Evolutionary conservation across 1,284 basidiomycete species (phyloP).

Genomic region (Cutaneotrichosporon sp.): DNA sequence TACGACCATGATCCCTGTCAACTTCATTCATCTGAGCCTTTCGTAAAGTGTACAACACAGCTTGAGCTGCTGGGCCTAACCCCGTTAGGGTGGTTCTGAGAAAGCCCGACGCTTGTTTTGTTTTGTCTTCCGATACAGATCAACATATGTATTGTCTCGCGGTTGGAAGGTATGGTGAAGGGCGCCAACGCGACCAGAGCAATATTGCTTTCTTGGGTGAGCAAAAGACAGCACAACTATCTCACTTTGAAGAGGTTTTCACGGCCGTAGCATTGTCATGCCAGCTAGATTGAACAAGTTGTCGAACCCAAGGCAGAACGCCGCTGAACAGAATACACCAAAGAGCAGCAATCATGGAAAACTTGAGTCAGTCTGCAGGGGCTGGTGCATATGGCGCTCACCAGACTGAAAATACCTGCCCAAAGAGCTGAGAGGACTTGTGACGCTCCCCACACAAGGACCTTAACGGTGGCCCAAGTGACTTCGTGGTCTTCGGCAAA

Average conservation of each 20-base stretch:
- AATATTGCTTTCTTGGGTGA: too few relatives aligned
- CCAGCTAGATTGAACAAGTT: not conserved
- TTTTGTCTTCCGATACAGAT: not conserved
- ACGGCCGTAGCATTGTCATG: too few relatives aligned
- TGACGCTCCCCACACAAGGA: not conserved
- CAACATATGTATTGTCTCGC: not conserved
- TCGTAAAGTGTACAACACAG: too few relatives aligned
- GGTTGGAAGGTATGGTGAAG: not conserved
- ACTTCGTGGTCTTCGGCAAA: not conserved
- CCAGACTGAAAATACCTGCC: too few relatives aligned
- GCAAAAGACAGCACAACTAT: too few relatives aligned
- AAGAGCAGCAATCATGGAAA: not conserved
- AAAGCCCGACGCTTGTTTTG: not conserved
- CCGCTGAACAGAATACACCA: slow-evolving; percentile 2
- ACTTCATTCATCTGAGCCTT: too few relatives aligned
- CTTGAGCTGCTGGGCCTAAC: too few relatives aligned
- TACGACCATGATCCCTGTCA: not conserved
- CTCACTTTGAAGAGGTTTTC: too few relatives aligned
- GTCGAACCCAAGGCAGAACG: not conserved
- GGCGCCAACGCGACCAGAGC: too few relatives aligned
- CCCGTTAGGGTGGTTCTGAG: not conserved
- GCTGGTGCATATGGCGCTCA: too few relatives aligned
- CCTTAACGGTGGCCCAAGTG: not conserved
- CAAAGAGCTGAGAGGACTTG: too few relatives aligned
- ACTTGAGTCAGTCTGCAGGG: not conserved